phyloP scores from a whole-genome alignment of 495 filamentous ascomycete species.

The Penicilliopsis zonata region DNA sequence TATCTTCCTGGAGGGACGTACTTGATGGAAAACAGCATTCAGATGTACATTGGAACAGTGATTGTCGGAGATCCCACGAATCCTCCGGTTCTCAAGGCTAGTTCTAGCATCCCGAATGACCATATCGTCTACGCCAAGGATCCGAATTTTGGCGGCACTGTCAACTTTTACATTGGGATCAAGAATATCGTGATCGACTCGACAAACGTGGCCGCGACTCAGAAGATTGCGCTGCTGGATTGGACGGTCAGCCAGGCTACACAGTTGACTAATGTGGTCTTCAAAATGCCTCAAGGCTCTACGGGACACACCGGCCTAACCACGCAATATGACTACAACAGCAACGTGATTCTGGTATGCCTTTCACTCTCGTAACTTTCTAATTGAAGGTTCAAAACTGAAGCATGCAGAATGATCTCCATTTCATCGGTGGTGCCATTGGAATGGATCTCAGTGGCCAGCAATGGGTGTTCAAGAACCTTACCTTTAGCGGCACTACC shows the following conservation, averaged over 20 bases:
- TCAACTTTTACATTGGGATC: conserved; percentile 30
- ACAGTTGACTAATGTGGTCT: conserved; percentile 60
- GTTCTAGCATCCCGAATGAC: conserved; percentile 15
- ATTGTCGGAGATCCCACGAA: conserved; percentile 30
- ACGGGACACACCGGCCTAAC: conserved; percentile 53
- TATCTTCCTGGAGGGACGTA: conserved; percentile 39
- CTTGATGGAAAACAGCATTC: conserved; percentile 21
- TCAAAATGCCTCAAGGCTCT: conserved; percentile 47
- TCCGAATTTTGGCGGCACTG: conserved; percentile 18
- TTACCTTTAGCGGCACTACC: conserved; percentile 42
- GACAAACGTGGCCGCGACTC: conserved; percentile 10
- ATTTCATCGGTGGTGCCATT: conserved; percentile 52
- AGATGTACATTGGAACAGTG: conserved; percentile 31
- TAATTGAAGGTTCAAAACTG: background rate
- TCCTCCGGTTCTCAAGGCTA: conserved; percentile 23
- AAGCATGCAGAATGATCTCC: conserved; percentile 30
- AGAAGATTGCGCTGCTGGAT: conserved; percentile 21
- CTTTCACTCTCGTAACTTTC: background rate
- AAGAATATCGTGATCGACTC: conserved; percentile 32
- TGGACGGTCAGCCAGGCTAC: conserved; percentile 64
- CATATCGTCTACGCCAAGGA: conserved; percentile 25
- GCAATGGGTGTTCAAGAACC: conserved; percentile 58
- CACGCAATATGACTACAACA: conserved; percentile 48
- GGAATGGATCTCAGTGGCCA: conserved; percentile 54
- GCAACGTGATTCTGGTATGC: conserved; percentile 21